These are phyloP conservation scores for Multifurca ochricompacta DNA, from an alignment of 768 basidiomycete genomes.

Conservation along the genomic window DNA sequence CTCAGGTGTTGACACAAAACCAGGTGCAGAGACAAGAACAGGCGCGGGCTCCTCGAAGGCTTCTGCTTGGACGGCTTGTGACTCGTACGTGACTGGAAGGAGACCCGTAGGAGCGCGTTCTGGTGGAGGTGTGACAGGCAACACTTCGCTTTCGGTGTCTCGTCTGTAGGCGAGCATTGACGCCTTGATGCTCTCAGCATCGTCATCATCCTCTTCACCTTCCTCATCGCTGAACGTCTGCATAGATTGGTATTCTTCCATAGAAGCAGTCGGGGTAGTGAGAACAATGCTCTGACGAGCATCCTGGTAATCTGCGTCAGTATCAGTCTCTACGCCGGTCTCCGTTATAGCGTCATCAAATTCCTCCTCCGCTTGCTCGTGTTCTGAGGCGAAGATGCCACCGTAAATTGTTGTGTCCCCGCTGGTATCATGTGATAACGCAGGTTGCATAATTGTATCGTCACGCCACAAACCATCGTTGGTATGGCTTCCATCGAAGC, in stretches of 20 bases:
- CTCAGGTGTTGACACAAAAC: conserved; percentile 19
- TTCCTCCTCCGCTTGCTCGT: conserved; percentile 33
- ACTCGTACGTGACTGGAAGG: conserved; percentile 43
- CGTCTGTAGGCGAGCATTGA: conserved; percentile 35
- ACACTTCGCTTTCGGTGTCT: conserved; percentile 11
- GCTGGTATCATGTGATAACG: conserved; percentile 24
- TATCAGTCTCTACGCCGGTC: conserved; percentile 61
- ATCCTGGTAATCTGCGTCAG: conserved; percentile 69
- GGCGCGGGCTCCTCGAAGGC: conserved; percentile 22
- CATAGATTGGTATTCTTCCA: conserved; percentile 22
- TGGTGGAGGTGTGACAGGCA: conserved; percentile 9
- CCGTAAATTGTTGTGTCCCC: conserved; percentile 28
- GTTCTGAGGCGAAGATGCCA: conserved; percentile 12
- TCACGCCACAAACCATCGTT: conserved; percentile 7
- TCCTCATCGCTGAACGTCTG: conserved; percentile 48
- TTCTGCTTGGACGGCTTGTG: conserved; percentile 34
- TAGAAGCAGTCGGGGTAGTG: conserved; percentile 58
- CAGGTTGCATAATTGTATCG: conserved; percentile 14
- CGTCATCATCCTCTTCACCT: conserved; percentile 48
- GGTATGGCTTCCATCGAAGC: conserved; percentile 7
- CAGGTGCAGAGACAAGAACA: neutral
- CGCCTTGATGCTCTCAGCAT: conserved; percentile 65
- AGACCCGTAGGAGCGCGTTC: conserved; percentile 17
- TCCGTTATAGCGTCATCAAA: conserved; percentile 41
- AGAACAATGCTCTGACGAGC: conserved; percentile 56